phyloP scores from a whole-genome alignment of 2,329 filamentous ascomycete species.

The Botrytis cinerea region DNA sequence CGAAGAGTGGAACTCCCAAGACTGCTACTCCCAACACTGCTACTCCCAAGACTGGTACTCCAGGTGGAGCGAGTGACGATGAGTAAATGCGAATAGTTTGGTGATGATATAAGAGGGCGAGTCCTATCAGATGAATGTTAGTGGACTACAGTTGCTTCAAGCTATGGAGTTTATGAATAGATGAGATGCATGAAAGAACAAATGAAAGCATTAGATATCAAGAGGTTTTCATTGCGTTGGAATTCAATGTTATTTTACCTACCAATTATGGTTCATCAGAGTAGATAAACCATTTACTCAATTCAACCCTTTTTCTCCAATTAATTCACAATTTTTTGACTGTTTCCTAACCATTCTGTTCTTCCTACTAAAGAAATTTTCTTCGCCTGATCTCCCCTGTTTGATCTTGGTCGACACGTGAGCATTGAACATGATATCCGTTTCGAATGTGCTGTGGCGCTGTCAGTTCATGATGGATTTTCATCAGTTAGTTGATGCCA shows the following conservation, averaged over 20 bases:
- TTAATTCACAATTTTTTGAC: background rate
- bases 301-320: background rate
- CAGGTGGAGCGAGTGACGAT: background rate
- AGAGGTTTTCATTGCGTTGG: background rate
- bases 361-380: background rate
- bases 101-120: background rate
- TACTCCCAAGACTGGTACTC: background rate
- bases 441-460: background rate
- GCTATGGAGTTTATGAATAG: constrained; percentile 13
- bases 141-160: background rate
- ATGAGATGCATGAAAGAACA: background rate
- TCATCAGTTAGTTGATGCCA: background rate
- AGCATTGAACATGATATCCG: background rate
- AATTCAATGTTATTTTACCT: background rate
- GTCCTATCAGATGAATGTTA: background rate
- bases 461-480: background rate
- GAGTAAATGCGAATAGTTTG: background rate
- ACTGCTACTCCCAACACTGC: background rate
- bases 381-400: background rate
- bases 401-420: too few relatives aligned
- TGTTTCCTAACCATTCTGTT: background rate
- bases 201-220: constrained; percentile 3
- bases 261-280: background rate
- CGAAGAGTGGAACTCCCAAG: background rate
- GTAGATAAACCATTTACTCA: background rate